Conservation (phyloP, 208 protist species). For the Crithidia sp. region DNA sequence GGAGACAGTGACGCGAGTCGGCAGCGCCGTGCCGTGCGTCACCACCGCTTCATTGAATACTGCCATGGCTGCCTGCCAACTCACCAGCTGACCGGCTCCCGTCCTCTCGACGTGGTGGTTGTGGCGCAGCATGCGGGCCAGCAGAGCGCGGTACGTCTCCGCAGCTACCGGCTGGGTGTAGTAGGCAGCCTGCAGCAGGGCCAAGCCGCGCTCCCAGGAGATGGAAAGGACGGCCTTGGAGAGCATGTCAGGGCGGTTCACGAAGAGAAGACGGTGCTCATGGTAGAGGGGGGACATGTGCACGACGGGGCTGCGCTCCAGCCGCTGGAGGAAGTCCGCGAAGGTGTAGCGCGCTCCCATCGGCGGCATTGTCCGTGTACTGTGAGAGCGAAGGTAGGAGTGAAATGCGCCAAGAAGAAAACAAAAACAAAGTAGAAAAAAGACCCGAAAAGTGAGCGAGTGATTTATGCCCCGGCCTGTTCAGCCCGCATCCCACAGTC, state of each 20-base stretch:
- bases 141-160: slow-evolving; percentile 67
- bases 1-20: slow-evolving; percentile 65
- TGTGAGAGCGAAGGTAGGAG: neutral
- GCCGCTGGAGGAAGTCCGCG: slow-evolving; percentile 78
- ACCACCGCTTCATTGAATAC: slow-evolving; percentile 71
- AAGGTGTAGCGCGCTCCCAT: slow-evolving; percentile 76
- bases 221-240: slow-evolving; percentile 57
- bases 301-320: slow-evolving; percentile 73
- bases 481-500: too few species aligned
- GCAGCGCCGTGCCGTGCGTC: slow-evolving; percentile 64
- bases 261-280: slow-evolving; percentile 73
- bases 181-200: slow-evolving; percentile 74
- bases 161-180: slow-evolving; percentile 67
- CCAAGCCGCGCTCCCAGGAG: slow-evolving; percentile 70
- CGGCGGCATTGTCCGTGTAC: slow-evolving; percentile 44
- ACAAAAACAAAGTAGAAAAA: neutral
- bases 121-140: slow-evolving; percentile 85
- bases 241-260: slow-evolving; percentile 83
- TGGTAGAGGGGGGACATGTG: slow-evolving; percentile 86
- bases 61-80: slow-evolving; percentile 67
- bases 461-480: too few species aligned
- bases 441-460: neutral
- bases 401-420: neutral
- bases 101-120: slow-evolving; percentile 57
- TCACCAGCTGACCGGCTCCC: slow-evolving; percentile 41